Evolutionary conservation across 345 rosid genomes (phyloP), one percentile per base, ranked within the genome.

Genomic region (Pistacia vera): DNA sequence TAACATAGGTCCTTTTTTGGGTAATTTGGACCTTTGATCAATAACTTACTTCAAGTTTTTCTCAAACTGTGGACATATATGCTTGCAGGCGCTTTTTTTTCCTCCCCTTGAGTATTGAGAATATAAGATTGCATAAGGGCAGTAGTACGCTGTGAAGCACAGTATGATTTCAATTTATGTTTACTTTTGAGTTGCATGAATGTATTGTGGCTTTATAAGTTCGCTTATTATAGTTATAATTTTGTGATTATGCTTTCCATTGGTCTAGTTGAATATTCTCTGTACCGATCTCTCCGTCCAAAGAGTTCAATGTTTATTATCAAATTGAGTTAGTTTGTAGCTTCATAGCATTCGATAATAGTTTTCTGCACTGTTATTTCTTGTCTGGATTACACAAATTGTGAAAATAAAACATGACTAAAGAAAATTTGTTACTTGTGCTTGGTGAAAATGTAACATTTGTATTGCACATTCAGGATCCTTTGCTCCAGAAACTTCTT

Each of bases 111-210:
- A n/a, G n/a, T n/a, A n/a, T n/a, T n/a, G n/a, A n/a, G 97, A 93
- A 71, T 86, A 83, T 70, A 95, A 95, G 91, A 87, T 57, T 91
- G 92, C 11, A 98, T 95, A 62, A 88, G 70, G 81, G 89, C 91
- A 57, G 91, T 95, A 17, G 99, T 90, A 60, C 88, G 98, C 18
- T 95, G 98, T 81, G 98, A 95, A 84, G 96, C 97, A 52, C 99
- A 96, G 98, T 95, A 68, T 68, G 20, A 14, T 14, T 41, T 41
- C 0, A 41, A 41, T 41, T 41, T 4, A 16, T 71, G 54, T 59
- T 44, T 20, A 41, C 59, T 9, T 28, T 59, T 14, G 3, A 20
- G 58, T 68, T 49, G 41, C 49, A 44, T n/a, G 7, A 44, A 17
- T 25, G 22, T 48, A 5, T 25, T 46, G n/a, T 48, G n/a, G 56